These are phyloP conservation scores for Colletotrichum sansevieriae DNA, from an alignment of 2,329 filamentous ascomycete genomes.

Conservation along the genomic window DNA sequence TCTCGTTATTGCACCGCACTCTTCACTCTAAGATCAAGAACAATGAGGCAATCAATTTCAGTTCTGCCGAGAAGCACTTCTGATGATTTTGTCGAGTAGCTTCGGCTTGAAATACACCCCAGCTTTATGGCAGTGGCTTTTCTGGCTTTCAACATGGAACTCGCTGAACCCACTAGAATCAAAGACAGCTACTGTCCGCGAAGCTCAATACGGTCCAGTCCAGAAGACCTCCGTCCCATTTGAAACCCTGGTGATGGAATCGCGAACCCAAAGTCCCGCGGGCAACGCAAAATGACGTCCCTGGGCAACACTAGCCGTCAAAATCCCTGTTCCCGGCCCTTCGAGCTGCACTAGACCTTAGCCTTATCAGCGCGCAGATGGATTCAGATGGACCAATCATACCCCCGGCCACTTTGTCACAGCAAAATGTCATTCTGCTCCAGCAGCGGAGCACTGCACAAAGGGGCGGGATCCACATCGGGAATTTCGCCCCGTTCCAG, in stretches of 20 bases:
- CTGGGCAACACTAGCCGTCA: neutral
- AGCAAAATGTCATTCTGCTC: constrained; percentile 37
- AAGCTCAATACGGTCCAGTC: constrained; percentile 24
- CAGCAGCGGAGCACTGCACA: constrained; percentile 10
- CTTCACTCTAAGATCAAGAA: neutral
- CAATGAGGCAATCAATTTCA: neutral
- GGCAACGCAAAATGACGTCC: constrained; percentile 29
- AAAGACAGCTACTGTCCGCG: constrained; percentile 9
- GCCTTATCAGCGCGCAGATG: constrained; percentile 38
- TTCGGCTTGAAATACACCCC: constrained; percentile 18
- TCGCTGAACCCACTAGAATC: constrained; percentile 10
- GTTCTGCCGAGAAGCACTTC: neutral
- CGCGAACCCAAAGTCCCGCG: constrained; percentile 27
- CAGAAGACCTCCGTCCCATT: constrained; percentile 27
- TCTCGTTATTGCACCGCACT: neutral
- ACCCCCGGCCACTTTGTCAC: constrained; percentile 34
- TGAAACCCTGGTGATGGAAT: constrained; percentile 29
- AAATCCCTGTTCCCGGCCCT: constrained; percentile 31
- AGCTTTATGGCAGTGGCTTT: constrained; percentile 4
- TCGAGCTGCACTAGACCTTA: constrained; percentile 33
- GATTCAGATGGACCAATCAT: constrained; percentile 31
- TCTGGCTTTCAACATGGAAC: constrained; percentile 15
- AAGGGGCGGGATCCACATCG: constrained; percentile 16
- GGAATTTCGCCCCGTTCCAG: constrained; percentile 23
- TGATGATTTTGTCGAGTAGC: neutral